Base-by-base conservation (phyloP, 164 flowering plant genomes). In the Tinospora cordifolia region DNA sequence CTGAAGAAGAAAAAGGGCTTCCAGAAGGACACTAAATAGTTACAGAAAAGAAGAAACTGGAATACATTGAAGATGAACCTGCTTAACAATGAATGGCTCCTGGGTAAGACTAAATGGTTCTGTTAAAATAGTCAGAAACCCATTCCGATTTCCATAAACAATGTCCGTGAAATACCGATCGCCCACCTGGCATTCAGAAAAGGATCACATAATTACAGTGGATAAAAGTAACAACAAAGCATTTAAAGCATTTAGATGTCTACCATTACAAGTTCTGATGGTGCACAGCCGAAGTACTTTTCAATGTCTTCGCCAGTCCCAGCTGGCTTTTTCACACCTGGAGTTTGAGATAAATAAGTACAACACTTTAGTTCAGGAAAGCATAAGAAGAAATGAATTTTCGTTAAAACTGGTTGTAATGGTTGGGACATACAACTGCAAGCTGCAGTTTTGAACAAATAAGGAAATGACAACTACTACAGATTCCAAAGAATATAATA, bases 131-230 rank as follows among this genome's bases (percentile, higher is more conserved):
- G 97, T 91, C 24, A 93, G 79, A 75, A 87, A 91, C 8, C 96
- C 98, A 81, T 91, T 90, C 69, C 93, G 83, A 73, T 93, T 93
- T 63, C 98, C 97, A 76, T 80, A 93, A 30, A 90, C 97, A 79
- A 90, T 79, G 67, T 91, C 98, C 5, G 92, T 93, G 68, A 93
- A 90, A 34, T 83, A 86, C 5, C 98, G 88, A 81, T 93, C 98
- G 65, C 98, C 98, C 49, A 92, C 93, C 97, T 92, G 80, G 65
- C 36, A 78, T 58, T 63, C 59, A 76, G n/a, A 49, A 40, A 72
- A n/a, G 9, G 67, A 26, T 6, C 19, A 36, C 36, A 44, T 41
- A 49, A 38, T 63, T 21, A 22, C 63, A 44, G 62, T 26, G 13
- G 24, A 22, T 63, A 65, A 30, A 15, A n/a, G n/a, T 25, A 54